phyloP scores from a whole-genome alignment of 176 grass and related monocot species.

The Pontederia crassipes region DNA sequence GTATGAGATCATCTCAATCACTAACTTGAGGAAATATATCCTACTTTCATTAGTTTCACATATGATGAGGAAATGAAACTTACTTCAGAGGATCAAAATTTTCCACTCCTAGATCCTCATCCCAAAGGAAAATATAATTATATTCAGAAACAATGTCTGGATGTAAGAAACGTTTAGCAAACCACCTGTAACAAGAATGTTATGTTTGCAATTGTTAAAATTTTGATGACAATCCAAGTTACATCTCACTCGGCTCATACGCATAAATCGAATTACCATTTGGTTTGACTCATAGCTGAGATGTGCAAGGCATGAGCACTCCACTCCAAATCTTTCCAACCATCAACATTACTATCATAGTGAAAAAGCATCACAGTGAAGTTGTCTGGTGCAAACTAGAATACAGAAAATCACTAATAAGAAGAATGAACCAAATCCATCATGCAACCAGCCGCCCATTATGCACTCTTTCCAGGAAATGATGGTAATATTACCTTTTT shows the following conservation, averaged over 20 bases:
- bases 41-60: too few species aligned
- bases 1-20: too few species aligned
- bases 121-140: not conserved
- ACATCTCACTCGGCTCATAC: not conserved
- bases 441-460: too few species aligned
- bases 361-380: slow-evolving; percentile 1
- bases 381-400: not conserved
- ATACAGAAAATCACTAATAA: not conserved
- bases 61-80: too few species aligned
- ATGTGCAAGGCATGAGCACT: not conserved
- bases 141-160: not conserved
- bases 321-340: not conserved
- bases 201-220: not conserved
- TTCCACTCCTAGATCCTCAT: not conserved
- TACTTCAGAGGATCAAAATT: not conserved
- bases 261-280: not conserved
- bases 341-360: not conserved
- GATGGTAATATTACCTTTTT: not conserved
- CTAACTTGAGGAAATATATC: too few species aligned
- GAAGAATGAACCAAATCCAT: not conserved
- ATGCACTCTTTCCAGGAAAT: not conserved
- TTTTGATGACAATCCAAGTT: not conserved
- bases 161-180: not conserved
- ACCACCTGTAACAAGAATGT: not conserved
- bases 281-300: not conserved